Evolutionary conservation across 768 basidiomycete genomes (phyloP).

Genomic region (Boletus eberwhitei): DNA sequence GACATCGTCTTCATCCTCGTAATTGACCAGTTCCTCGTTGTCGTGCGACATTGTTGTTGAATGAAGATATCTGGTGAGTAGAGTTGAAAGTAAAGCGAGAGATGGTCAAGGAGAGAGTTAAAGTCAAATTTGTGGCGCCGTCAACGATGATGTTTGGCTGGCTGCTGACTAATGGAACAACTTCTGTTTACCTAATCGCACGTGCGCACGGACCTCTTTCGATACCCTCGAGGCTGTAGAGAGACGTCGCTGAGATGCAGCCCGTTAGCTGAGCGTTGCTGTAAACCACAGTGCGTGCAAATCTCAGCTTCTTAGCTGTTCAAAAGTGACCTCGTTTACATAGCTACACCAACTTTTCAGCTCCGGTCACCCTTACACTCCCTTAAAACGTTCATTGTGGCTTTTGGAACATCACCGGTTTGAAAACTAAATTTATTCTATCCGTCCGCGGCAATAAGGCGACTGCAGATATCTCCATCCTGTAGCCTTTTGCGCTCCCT

Average conservation of each 20-base stretch:
- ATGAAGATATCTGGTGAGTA: constrained; percentile 22
- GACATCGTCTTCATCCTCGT: constrained; percentile 87
- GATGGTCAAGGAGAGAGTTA: constrained; percentile 18
- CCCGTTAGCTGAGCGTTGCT: neutral
- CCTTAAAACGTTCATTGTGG: constrained; percentile 2
- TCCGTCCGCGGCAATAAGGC: constrained; percentile 5
- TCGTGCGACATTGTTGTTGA: constrained; percentile 66
- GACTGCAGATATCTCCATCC: constrained; percentile 5
- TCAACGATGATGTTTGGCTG: constrained; percentile 4
- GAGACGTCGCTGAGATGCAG: constrained; percentile 3
- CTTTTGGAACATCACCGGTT: constrained; percentile 1
- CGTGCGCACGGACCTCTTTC: constrained; percentile 28
- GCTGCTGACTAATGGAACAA: constrained; percentile 26
- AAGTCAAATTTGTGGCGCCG: constrained; percentile 27
- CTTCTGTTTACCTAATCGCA: constrained; percentile 13
- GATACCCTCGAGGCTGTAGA: neutral
- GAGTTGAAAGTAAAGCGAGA: constrained; percentile 21
- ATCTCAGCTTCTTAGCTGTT: neutral
- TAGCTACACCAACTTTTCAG: constrained; percentile 5
- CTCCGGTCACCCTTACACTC: neutral
- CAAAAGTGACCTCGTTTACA: constrained; percentile 9
- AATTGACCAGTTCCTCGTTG: constrained; percentile 91
- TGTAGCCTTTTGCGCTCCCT: constrained; percentile 18
- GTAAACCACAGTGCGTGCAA: constrained; percentile 4
- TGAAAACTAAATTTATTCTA: neutral